Evolutionary conservation across 257 asterid species (phyloP).

Genomic region (Nicotiana noctiflora): DNA sequence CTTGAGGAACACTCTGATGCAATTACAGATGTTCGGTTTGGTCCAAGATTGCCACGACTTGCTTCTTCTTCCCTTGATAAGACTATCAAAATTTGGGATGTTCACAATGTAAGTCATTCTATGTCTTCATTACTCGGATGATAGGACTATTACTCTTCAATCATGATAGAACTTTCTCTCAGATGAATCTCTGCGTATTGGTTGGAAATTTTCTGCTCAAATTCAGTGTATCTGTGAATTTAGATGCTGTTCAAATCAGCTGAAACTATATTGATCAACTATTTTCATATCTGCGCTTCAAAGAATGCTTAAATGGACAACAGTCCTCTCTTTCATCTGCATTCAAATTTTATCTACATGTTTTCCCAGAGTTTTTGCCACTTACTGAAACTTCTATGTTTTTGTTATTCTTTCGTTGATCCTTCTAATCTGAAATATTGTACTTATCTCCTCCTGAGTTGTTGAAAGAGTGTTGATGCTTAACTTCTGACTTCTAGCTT

Average conservation of each 20-base stretch:
- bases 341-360: not conserved
- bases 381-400: not conserved
- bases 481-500: not conserved
- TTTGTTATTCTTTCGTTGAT: not conserved
- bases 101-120: constrained; percentile 18
- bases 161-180: not conserved
- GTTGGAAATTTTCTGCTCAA: not conserved
- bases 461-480: not conserved
- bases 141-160: not conserved
- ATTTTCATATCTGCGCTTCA: not conserved
- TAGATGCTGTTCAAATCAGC: not conserved
- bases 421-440: not conserved
- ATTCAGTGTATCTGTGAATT: not conserved
- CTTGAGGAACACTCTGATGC: constrained; percentile 20
- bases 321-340: not conserved
- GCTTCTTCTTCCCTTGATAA: constrained; percentile 29
- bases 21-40: constrained; percentile 29
- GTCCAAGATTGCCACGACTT: constrained; percentile 23
- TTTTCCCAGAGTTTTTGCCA: not conserved
- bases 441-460: not conserved
- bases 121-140: not conserved
- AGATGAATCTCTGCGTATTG: not conserved
- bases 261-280: not conserved
- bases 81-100: constrained; percentile 34
- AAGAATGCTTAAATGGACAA: not conserved